Percentiles rank a stretch among this genome's conserved stretches.
Evolutionary conservation across 441 rosid genomes (phyloP).

Genomic region (Kokia cookei): DNA sequence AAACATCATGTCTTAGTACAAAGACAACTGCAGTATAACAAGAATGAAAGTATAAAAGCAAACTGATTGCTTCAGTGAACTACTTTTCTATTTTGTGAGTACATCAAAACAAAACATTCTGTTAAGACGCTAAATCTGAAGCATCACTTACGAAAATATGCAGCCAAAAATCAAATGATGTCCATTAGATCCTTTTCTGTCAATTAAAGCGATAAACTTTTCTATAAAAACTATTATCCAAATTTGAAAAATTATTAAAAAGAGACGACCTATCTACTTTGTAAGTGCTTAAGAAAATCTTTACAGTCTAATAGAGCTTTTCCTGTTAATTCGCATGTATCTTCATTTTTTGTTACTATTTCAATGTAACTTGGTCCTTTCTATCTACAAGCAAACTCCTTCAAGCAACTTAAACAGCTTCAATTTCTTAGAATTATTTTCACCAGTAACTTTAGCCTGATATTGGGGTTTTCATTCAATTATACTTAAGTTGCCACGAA

Average conservation of each 20-base stretch:
- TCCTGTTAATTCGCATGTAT: background rate
- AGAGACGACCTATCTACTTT: background rate
- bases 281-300: background rate
- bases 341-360: background rate
- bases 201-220: background rate
- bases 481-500: background rate
- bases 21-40: background rate
- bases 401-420: background rate
- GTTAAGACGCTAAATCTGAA: background rate
- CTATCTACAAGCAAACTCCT: background rate
- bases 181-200: background rate
- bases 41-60: background rate
- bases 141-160: background rate
- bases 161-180: background rate
- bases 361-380: background rate
- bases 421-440: background rate
- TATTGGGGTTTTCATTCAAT: background rate
- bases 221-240: background rate
- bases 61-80: background rate
- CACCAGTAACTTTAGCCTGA: background rate
- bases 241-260: background rate
- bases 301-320: background rate
- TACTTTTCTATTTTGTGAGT: background rate
- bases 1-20: background rate
- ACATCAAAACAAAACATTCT: background rate